Base-by-base conservation (phyloP, 2,329 filamentous ascomycete species). In the Ceratocystis destructans region DNA sequence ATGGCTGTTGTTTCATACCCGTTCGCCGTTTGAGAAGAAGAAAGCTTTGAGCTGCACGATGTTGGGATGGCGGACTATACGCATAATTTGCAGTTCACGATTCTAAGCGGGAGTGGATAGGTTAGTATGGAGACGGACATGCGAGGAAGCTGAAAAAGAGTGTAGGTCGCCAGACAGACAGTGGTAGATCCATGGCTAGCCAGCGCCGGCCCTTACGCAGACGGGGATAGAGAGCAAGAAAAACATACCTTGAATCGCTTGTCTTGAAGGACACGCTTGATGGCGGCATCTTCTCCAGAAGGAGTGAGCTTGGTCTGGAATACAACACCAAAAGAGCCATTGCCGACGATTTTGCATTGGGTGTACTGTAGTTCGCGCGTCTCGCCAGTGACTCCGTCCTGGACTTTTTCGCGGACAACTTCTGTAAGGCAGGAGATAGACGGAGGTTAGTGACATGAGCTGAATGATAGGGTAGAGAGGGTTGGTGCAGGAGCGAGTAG, bases 11-110 rank as follows among this genome's bases (percentile, higher is more conserved):
- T 22, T 59, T 72, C 80, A 76, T 85, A 99, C 94, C 77, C 94
- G 87, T 77, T 99, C 94, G 74, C 94, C 94, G 75, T 97, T 99
- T 72, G 93, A 96, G 79, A 97, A 99, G 80, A 96, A 99, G 79
- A 99, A 99, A 64, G 94, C 94, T 80, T 99, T 99, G 70, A 99
- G 82, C 77, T 97, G 92, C 69, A 99, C 94, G 73, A 99, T 97
- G 78, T 99, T 99, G 66, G 94, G 94, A 77, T 99, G 94, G 74
- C 93, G 87, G 73, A 99, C 94, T 75, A 99, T 99, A 75, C 94
- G 89, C 94, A 99, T 99, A 76, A 99, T 99, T 77, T 99, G 94
- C 72, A 99, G 83, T 77, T 99, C 94, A 78, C 94, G 91, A 76
- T 99, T 99, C 94, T 99, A 75, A 46, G 53, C 1, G 7, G 15